A percentile compares a stretch with the other conserved stretches of the same genome.
phyloP scores from a whole-genome alignment of 495 filamentous ascomycete genomes.

The Beverwykella pulmonaria region DNA sequence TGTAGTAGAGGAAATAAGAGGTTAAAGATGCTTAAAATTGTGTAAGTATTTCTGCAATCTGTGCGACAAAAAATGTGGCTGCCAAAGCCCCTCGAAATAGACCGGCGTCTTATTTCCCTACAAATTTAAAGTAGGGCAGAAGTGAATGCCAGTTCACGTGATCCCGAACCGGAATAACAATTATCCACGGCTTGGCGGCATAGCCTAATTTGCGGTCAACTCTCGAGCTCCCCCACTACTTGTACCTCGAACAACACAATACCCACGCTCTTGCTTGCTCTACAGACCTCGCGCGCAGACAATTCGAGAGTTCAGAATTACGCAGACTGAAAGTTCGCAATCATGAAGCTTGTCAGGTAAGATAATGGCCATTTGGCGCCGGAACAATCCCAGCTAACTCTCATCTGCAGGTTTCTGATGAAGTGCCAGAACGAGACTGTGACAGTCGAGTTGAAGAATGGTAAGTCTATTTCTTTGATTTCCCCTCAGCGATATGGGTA shows the following conservation, averaged over 20 bases:
- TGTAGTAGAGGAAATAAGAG: too few species aligned
- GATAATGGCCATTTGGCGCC: background rate
- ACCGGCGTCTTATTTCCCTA: too few species aligned
- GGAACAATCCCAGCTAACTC: constrained; percentile 38
- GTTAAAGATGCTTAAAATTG: too few species aligned
- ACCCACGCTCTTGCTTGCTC: background rate
- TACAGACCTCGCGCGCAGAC: background rate
- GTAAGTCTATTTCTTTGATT: constrained; percentile 50
- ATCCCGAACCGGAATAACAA: constrained; percentile 7
- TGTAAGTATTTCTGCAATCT: too few species aligned
- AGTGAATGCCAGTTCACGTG: constrained; percentile 8
- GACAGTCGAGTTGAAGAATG: constrained; percentile 97
- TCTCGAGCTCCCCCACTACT: constrained; percentile 13
- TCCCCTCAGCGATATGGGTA: background rate
- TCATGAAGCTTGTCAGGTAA: constrained; percentile 97
- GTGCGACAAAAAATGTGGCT: too few species aligned
- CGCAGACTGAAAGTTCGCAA: constrained; percentile 43
- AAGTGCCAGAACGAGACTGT: constrained; percentile 98
- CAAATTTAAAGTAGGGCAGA: too few species aligned
- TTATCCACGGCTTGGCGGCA: background rate
- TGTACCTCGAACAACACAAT: background rate
- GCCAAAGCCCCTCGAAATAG: too few species aligned
- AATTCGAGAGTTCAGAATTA: background rate
- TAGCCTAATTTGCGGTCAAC: constrained; percentile 25
- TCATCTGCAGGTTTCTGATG: constrained; percentile 84